Percentiles rank a stretch among this genome's conserved stretches.
phyloP scores from a whole-genome alignment of 352 stramenopile species.

The Phytophthora citrophthora region DNA sequence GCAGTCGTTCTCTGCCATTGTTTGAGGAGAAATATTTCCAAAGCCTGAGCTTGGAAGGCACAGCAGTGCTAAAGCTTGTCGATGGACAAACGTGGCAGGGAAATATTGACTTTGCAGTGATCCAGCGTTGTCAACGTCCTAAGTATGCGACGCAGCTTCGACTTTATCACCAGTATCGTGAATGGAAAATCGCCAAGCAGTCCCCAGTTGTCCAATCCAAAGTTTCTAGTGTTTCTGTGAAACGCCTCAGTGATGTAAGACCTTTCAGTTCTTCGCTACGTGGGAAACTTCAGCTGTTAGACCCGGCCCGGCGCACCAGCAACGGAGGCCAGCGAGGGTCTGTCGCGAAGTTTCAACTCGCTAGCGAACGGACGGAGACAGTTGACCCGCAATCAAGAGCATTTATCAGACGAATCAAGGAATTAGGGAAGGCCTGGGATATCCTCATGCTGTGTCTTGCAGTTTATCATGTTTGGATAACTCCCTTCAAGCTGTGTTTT shows the following conservation, averaged over 20 bases:
- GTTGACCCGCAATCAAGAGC: slow-evolving; percentile 31
- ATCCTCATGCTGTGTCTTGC: slow-evolving; percentile 51
- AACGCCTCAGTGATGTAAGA: slow-evolving; percentile 1
- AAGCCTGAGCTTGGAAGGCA: slow-evolving; percentile 6
- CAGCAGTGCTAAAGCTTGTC: not conserved
- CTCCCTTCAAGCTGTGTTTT: slow-evolving; percentile 71
- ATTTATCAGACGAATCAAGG: slow-evolving; percentile 51
- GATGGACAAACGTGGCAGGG: slow-evolving; percentile 9
- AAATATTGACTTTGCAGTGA: slow-evolving; percentile 63
- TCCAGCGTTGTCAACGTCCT: slow-evolving; percentile 63
- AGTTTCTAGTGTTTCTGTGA: not conserved
- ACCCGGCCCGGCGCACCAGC: slow-evolving; percentile 7
- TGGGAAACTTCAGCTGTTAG: slow-evolving; percentile 19
- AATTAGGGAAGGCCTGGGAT: slow-evolving; percentile 57
- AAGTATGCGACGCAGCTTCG: slow-evolving; percentile 61
- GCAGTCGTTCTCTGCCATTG: slow-evolving; percentile 55
- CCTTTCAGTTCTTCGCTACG: slow-evolving; percentile 3
- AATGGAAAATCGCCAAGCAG: slow-evolving; percentile 34
- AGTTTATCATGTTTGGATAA: slow-evolving; percentile 49
- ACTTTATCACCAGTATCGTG: slow-evolving; percentile 47
- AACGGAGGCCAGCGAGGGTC: slow-evolving; percentile 7
- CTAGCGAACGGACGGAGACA: slow-evolving; percentile 16
- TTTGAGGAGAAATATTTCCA: slow-evolving; percentile 57
- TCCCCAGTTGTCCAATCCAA: no score
- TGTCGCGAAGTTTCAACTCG: slow-evolving; percentile 15